phyloP scores from a whole-genome alignment of 345 rosid species.

The Acer saccharum region DNA sequence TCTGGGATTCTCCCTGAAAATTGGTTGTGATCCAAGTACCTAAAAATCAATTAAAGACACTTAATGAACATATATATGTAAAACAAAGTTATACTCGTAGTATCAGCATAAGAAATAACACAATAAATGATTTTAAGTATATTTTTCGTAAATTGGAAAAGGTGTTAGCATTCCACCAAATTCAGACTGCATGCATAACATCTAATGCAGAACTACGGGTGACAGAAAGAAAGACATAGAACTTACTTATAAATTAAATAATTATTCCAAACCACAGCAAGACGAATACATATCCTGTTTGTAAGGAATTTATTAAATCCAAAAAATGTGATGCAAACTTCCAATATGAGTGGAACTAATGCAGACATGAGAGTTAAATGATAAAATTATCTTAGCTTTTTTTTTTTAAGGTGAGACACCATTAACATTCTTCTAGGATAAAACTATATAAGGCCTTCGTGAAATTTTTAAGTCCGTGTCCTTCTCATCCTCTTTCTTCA shows the following conservation, averaged over 20 bases:
- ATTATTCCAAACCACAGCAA: background rate
- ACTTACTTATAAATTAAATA: background rate
- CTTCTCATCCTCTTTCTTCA: background rate
- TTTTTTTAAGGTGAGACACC: background rate
- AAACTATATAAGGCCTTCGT: background rate
- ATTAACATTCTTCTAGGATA: background rate
- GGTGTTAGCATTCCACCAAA: background rate
- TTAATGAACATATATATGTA: background rate
- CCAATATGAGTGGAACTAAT: background rate
- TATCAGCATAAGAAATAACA: background rate
- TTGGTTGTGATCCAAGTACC: slow-evolving; percentile 85
- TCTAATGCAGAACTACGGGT: background rate
- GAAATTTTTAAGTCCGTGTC: background rate
- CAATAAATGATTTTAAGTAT: background rate
- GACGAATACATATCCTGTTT: background rate
- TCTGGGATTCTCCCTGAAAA: slow-evolving; percentile 72
- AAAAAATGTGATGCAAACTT: background rate
- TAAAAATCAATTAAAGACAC: slow-evolving; percentile 24
- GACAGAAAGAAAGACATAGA: background rate
- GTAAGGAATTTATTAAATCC: background rate
- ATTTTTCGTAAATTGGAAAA: background rate
- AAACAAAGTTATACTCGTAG: background rate
- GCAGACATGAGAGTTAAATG: background rate
- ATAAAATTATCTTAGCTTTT: background rate
- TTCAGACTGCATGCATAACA: background rate